Conservation (phyloP, 2,329 filamentous ascomycete species). For the Scedosporium aurantiacum region DNA sequence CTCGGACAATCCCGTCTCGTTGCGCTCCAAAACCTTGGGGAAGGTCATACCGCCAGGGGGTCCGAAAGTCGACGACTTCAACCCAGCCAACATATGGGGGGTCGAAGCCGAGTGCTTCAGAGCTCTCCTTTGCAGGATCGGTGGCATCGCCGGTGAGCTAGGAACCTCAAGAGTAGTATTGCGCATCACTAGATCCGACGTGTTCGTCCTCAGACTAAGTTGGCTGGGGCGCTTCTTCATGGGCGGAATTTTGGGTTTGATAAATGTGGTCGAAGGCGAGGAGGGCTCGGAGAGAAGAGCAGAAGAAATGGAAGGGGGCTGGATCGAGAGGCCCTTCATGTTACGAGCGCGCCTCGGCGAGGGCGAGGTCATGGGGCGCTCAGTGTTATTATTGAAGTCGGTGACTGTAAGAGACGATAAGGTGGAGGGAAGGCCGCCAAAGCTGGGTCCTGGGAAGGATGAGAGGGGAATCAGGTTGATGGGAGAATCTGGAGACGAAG, state of each 20-base stretch:
- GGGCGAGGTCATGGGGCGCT: slow-evolving; percentile 55
- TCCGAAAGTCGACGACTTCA: slow-evolving; percentile 49
- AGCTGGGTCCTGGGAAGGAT: slow-evolving; percentile 53
- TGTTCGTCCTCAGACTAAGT: slow-evolving; percentile 64
- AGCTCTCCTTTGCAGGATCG: slow-evolving; percentile 50
- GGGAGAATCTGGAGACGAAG: slow-evolving; percentile 84
- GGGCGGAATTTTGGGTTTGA: slow-evolving; percentile 63
- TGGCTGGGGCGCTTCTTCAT: slow-evolving; percentile 68
- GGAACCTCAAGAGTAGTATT: slow-evolving; percentile 41
- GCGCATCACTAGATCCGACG: slow-evolving; percentile 41
- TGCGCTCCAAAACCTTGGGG: slow-evolving; percentile 47
- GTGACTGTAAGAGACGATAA: slow-evolving; percentile 28
- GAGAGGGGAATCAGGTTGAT: slow-evolving; percentile 61
- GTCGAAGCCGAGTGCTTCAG: slow-evolving; percentile 59
- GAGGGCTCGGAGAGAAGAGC: slow-evolving; percentile 35
- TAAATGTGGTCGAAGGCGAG: slow-evolving; percentile 67
- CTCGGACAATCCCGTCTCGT: slow-evolving; percentile 49
- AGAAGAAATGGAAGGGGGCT: slow-evolving; percentile 41
- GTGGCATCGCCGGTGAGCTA: slow-evolving; percentile 41
- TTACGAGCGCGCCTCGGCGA: slow-evolving; percentile 65
- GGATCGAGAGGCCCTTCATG: slow-evolving; percentile 74
- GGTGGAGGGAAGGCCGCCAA: slow-evolving; percentile 31
- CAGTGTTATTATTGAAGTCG: slow-evolving; percentile 26
- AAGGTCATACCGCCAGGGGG: slow-evolving; percentile 54
- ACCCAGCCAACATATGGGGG: slow-evolving; percentile 51